phyloP scores from a whole-genome alignment of 371 early-diverging fungal species.

The Mucor velutinosus region DNA sequence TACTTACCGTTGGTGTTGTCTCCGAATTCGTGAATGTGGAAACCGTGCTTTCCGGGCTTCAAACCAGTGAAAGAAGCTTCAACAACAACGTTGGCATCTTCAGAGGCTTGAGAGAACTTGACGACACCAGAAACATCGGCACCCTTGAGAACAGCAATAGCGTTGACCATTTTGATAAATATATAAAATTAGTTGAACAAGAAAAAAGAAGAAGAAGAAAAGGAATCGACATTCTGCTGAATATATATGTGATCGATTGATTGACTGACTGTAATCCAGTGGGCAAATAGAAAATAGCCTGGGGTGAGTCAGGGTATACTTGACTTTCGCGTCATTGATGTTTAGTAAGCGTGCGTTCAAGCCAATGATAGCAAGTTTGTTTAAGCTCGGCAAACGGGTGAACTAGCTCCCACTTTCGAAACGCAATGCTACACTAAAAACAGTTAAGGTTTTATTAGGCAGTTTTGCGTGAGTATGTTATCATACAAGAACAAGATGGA shows the following conservation, averaged over 20 bases:
- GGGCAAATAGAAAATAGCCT: not conserved
- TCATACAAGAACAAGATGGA: not conserved
- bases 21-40: slow-evolving; percentile 89
- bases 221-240: not conserved
- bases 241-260: not conserved
- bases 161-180: slow-evolving; percentile 65
- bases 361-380: slow-evolving; percentile 1
- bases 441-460: not conserved
- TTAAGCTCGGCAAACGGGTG: not conserved
- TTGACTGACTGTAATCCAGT: not conserved
- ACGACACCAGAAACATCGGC: slow-evolving; percentile 71
- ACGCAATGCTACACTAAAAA: not conserved
- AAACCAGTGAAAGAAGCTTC: slow-evolving; percentile 70
- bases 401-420: not conserved
- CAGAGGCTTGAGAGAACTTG: slow-evolving; percentile 74
- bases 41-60: slow-evolving; percentile 84
- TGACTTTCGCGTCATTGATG: slow-evolving; percentile 23
- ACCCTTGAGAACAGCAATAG: slow-evolving; percentile 76
- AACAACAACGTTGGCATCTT: slow-evolving; percentile 62
- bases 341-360: slow-evolving; percentile 10
- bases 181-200: slow-evolving; percentile 4
- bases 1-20: slow-evolving; percentile 78
- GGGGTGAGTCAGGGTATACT: slow-evolving; percentile 1
- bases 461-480: not conserved
- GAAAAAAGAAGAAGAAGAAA: slow-evolving; percentile 18